Percentiles rank a stretch among this genome's conserved stretches.
These are phyloP conservation scores for Paraphoma chrysanthemicola DNA, from an alignment of 2,329 filamentous ascomycete species.

Conservation along the genomic window DNA sequence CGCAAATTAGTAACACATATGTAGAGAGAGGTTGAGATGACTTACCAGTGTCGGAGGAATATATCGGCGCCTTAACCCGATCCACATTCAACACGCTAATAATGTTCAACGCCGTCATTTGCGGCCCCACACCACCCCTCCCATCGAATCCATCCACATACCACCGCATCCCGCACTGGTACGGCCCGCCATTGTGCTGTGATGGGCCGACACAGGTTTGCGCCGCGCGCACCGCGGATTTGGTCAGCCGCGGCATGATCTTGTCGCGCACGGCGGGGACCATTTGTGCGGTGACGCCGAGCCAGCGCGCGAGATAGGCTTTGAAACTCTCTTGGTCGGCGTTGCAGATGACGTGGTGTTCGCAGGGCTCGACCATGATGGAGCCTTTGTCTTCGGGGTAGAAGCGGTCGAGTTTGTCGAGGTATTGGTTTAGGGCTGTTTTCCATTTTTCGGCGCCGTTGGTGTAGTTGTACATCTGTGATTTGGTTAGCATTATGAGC, in stretches of 20 bases:
- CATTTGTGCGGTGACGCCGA: conserved; percentile 63
- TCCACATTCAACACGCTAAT: conserved; percentile 55
- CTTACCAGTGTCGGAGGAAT: conserved; percentile 51
- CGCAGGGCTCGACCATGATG: conserved; percentile 55
- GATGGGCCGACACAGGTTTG: conserved; percentile 58
- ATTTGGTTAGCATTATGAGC: conserved; percentile 7
- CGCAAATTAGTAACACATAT: too few species aligned
- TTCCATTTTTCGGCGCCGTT: conserved; percentile 45
- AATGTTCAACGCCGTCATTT: conserved; percentile 64
- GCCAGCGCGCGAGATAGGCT: conserved; percentile 56
- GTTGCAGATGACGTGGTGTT: conserved; percentile 50
- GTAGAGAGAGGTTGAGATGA: background rate
- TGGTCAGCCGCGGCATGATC: conserved; percentile 61
- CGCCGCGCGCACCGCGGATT: conserved; percentile 63
- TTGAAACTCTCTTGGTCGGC: conserved; percentile 54
- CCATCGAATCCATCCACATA: conserved; percentile 52
- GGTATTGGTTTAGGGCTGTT: conserved; percentile 35
- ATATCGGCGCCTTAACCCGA: conserved; percentile 46
- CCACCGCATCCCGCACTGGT: conserved; percentile 54
- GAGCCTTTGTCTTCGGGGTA: conserved; percentile 43
- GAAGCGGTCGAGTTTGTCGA: conserved; percentile 46
- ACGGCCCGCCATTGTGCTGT: conserved; percentile 41
- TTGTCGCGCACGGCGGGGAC: conserved; percentile 62
- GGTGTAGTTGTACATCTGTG: conserved; percentile 50
- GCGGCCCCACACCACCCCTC: conserved; percentile 60